Evolutionary conservation across 208 protist genomes (phyloP).

Genomic region (Acanthamoeba castellanii): DNA sequence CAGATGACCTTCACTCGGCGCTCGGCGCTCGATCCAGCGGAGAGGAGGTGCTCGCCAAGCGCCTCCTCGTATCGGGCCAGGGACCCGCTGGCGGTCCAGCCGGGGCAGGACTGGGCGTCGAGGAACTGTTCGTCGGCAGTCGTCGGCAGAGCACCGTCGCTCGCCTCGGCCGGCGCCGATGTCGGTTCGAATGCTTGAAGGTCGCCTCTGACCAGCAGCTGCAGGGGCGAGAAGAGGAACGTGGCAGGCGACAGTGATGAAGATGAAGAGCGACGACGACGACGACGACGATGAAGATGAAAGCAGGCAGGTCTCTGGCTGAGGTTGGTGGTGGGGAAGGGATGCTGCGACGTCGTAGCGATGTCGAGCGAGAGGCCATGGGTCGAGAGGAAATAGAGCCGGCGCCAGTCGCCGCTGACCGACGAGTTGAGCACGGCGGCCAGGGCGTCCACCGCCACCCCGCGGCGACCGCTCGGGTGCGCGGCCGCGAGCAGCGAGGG

Average conservation of each 20-base stretch:
- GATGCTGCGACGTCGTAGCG: background rate
- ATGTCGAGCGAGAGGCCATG: background rate
- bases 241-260: background rate
- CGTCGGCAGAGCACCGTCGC: background rate
- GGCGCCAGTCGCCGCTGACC: conserved; percentile 14
- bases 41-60: background rate
- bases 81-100: background rate
- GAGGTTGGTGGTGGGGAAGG: background rate
- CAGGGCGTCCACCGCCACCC: background rate
- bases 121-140: background rate
- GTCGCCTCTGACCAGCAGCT: conserved; percentile 25
- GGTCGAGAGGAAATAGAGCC: conserved; percentile 14
- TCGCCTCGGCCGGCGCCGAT: background rate
- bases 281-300: background rate
- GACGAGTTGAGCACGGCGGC: background rate
- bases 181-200: background rate
- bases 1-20: background rate
- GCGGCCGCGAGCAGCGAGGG: background rate
- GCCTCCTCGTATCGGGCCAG: background rate
- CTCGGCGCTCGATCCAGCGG: background rate
- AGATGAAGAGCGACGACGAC: background rate
- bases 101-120: background rate
- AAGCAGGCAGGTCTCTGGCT: background rate
- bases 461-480: background rate
- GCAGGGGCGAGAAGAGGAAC: conserved; percentile 3